Evolutionary conservation across 108 stramenopile genomes (phyloP).

Genomic region (Nitzschia palea): DNA sequence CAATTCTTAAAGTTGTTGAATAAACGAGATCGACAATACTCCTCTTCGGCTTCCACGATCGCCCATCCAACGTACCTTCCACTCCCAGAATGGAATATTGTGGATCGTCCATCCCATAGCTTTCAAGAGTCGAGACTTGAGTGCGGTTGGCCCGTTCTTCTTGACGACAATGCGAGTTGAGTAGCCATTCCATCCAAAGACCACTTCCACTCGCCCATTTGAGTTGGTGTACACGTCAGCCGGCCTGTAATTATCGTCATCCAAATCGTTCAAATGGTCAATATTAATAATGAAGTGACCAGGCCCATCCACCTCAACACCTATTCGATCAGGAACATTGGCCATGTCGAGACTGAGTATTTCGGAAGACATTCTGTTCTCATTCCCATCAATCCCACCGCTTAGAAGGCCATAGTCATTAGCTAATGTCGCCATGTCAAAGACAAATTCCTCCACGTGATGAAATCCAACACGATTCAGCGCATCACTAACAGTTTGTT

Average conservation of each 20-base stretch:
- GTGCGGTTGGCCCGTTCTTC: conserved; percentile 71
- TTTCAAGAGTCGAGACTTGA: conserved; percentile 67
- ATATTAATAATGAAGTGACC: conserved; percentile 73
- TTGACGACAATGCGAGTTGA: conserved; percentile 35
- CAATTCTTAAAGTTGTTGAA: too few species aligned
- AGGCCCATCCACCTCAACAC: conserved; percentile 87
- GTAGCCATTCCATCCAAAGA: conserved; percentile 26
- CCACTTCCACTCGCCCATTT: background rate
- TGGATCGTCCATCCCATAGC: conserved; percentile 73
- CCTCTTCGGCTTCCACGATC: background rate
- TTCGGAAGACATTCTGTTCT: conserved; percentile 16
- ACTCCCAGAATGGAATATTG: conserved; percentile 86
- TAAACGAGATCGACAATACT: conserved; percentile 13
- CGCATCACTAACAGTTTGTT: conserved; percentile 52
- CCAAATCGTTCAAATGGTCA: conserved; percentile 21
- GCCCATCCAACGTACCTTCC: conserved; percentile 37
- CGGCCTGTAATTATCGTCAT: background rate
- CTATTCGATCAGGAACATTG: conserved; percentile 54
- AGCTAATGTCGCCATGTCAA: conserved; percentile 49
- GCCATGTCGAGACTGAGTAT: conserved; percentile 78
- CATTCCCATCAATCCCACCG: background rate
- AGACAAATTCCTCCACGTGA: conserved; percentile 67
- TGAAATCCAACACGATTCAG: conserved; percentile 71
- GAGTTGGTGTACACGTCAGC: background rate
- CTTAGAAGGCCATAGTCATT: conserved; percentile 38